These are phyloP conservation scores for Musa beccarii DNA, from an alignment of 176 grass and related monocot species.

Conservation along the genomic window DNA sequence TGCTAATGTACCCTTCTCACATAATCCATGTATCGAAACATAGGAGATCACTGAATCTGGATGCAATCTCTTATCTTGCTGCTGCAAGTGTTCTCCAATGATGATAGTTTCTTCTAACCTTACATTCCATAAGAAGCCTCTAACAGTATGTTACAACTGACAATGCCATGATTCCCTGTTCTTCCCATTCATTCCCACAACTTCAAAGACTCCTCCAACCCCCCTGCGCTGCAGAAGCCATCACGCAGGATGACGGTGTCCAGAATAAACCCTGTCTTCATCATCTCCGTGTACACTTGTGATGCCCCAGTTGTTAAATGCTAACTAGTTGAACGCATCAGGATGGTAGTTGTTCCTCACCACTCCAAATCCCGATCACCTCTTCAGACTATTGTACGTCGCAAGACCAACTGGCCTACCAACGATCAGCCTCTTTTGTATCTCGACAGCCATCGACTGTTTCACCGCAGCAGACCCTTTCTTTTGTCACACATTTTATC, in stretches of 20 bases:
- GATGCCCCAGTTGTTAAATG: conserved; percentile 58
- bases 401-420: conserved; percentile 31
- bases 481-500: conserved; percentile 60
- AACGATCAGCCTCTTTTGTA: conserved; percentile 55
- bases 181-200: conserved; percentile 40
- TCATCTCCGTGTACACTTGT: conserved; percentile 58
- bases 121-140: conserved; percentile 48
- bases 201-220: conserved; percentile 38
- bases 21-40: conserved; percentile 69
- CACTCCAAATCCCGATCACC: conserved; percentile 67
- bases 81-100: conserved; percentile 40
- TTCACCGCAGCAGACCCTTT: conserved; percentile 62
- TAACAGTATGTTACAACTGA: conserved; percentile 74
- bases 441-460: conserved; percentile 47
- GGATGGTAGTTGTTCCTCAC: conserved; percentile 48
- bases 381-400: conserved; percentile 62
- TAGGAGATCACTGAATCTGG: conserved; percentile 66
- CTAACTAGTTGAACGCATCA: conserved; percentile 40
- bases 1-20: conserved; percentile 65
- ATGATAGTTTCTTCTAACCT: conserved; percentile 43
- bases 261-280: conserved; percentile 51
- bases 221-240: conserved; percentile 47
- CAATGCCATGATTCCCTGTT: conserved; percentile 30
- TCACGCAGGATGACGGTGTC: conserved; percentile 59
- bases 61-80: conserved; percentile 24